Percentiles rank a stretch among this genome's conserved stretches.
Evolutionary conservation across 2,329 filamentous ascomycete genomes (phyloP).

Genomic region (Aspergillus sp.): DNA sequence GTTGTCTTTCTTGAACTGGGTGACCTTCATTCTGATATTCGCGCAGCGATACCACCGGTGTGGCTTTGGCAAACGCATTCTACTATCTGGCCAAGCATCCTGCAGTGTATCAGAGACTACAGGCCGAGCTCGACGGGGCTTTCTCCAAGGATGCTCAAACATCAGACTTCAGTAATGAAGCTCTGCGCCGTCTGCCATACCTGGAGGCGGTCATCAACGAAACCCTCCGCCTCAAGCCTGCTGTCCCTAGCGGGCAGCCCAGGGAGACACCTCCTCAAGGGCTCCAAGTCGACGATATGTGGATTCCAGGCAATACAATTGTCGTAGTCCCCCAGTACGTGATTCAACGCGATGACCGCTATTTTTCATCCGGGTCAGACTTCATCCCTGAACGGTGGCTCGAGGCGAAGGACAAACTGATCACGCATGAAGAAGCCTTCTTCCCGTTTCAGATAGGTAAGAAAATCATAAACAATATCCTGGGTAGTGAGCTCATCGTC

Average conservation of each 20-base stretch:
- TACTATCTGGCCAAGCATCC: constrained; percentile 36
- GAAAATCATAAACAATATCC: background rate
- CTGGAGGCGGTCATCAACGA: constrained; percentile 32
- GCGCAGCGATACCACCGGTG: constrained; percentile 35
- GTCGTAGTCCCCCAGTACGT: constrained; percentile 7
- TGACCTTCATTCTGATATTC: background rate
- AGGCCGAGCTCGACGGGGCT: constrained; percentile 26
- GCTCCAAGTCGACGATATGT: constrained; percentile 11
- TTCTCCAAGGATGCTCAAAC: background rate
- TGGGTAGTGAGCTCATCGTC: too few relatives aligned
- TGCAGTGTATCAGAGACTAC: constrained; percentile 29
- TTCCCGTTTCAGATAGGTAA: constrained; percentile 3
- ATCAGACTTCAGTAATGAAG: constrained; percentile 1
- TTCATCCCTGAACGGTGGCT: constrained; percentile 11
- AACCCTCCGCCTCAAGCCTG: constrained; percentile 40
- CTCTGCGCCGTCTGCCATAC: constrained; percentile 19
- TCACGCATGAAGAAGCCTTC: background rate
- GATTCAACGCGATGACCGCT: constrained; percentile 7
- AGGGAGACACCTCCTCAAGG: constrained; percentile 41
- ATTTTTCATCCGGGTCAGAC: background rate
- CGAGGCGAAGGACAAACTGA: background rate
- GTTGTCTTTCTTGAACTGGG: background rate
- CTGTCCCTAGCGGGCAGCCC: constrained; percentile 34
- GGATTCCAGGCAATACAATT: constrained; percentile 9
- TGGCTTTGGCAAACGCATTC: constrained; percentile 30